Evolutionary conservation across 306 rosid genomes (phyloP), one percentile per base, ranked within the genome.

Genomic region (Trifolium dubium): DNA sequence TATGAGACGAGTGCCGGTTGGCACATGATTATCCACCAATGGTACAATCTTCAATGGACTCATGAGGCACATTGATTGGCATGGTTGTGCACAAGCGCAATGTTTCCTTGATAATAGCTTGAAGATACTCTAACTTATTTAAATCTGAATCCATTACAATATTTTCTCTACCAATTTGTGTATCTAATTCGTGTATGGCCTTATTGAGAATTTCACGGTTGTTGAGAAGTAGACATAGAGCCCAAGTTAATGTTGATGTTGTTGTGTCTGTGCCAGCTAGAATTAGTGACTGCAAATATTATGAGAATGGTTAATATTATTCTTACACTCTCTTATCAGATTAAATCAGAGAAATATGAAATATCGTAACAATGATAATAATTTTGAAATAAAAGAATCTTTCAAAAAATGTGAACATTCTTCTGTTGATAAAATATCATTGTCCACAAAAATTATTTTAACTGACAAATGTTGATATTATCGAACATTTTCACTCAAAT

Each of bases 61-160:
- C 79, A 2, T 66, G 92, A 0, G 85, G 86, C 0, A 60, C 8
- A 30, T 10, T 53, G 0, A 92, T 72, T 2, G 88, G 90, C 6
- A 34, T 90, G 0, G 84, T 55, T 13, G 92, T 93, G 17, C 85
- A 85, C 64, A 90, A 17, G 0, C 97, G 83, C 44, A 88, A 0
- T 0, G 90, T 77, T 55, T 90, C 93, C 47, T 86, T 92, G 1
- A 86, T 17, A 10, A 82, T 74, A 37, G 89, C 86, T 58, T 87
- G 68, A 2, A 92, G 40, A 65, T 89, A 88, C 4, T 32, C 75
- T 1, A 89, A 10, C 0, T 85, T 85, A 3, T 8, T 19, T 1
- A 86, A 12, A 34, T 92, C 91, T 2, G 83, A 77, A 55, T 77
- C 71, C 18, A 31, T 49, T 4, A 23, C 74, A 18, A 66, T 28